phyloP scores from a whole-genome alignment of 1,139 yeast species.

The Nakaseomyces delphensis region DNA sequence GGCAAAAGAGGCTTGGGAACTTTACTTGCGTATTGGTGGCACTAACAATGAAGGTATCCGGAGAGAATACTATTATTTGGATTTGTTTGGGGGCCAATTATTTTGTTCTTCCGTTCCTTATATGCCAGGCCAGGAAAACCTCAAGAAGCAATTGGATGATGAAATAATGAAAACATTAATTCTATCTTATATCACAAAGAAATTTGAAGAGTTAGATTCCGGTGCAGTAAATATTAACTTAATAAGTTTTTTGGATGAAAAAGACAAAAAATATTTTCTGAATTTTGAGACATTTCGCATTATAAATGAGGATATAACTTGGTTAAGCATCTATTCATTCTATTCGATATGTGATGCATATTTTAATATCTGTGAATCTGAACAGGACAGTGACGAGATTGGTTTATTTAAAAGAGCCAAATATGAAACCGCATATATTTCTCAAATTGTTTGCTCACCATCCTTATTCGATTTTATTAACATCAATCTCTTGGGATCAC shows the following conservation, averaged over 20 bases:
- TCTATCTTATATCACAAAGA: neutral
- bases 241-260: neutral
- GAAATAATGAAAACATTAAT: neutral
- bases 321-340: neutral
- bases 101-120: conserved; percentile 15
- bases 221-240: neutral
- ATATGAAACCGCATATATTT: conserved; percentile 10
- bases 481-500: neutral
- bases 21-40: conserved; percentile 14
- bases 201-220: neutral
- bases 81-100: conserved; percentile 21
- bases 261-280: neutral
- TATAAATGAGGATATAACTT: neutral
- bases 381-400: neutral
- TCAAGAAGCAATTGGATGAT: neutral
- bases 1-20: conserved; percentile 17
- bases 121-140: conserved; percentile 15
- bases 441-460: neutral
- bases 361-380: neutral
- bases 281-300: neutral
- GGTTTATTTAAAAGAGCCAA: conserved; percentile 20
- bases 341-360: conserved; percentile 1
- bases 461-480: neutral
- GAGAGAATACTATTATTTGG: conserved; percentile 19
- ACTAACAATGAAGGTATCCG: conserved; percentile 16